Evolutionary conservation across 768 basidiomycete species (phyloP).

Genomic region (Kwoniella bestiolae): DNA sequence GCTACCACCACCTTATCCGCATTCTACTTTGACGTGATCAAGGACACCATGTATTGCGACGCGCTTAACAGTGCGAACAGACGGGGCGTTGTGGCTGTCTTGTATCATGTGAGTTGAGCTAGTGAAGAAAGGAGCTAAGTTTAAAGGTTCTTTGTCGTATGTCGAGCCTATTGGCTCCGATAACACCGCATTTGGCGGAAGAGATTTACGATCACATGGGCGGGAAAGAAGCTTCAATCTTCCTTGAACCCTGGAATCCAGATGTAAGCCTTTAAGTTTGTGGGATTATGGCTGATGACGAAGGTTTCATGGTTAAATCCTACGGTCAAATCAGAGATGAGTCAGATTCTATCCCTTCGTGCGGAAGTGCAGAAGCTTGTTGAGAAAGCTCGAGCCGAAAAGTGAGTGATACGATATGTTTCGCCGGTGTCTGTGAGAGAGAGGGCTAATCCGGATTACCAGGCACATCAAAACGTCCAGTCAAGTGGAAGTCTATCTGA

Average conservation of each 20-base stretch:
- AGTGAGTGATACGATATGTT: conserved; percentile 61
- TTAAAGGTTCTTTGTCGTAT: conserved; percentile 71
- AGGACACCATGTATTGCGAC: conserved; percentile 85
- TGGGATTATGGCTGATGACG: background rate
- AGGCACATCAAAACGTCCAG: conserved; percentile 8
- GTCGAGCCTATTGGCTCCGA: conserved; percentile 75
- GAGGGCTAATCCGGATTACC: conserved; percentile 69
- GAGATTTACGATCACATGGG: conserved; percentile 67
- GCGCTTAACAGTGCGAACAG: conserved; percentile 63
- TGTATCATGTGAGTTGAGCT: conserved; percentile 66
- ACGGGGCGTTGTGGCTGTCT: conserved; percentile 69
- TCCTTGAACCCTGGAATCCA: conserved; percentile 70
- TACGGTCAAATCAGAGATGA: conserved; percentile 68
- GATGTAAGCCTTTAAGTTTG: conserved; percentile 63
- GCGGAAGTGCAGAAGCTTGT: conserved; percentile 68
- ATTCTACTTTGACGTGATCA: conserved; percentile 87
- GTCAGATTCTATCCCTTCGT: conserved; percentile 66
- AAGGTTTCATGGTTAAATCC: conserved; percentile 70
- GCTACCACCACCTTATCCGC: conserved; percentile 83
- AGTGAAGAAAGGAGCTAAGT: background rate
- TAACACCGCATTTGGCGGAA: conserved; percentile 87
- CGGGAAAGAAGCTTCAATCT: conserved; percentile 64
- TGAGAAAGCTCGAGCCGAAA: conserved; percentile 75
- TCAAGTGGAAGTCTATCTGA: conserved; percentile 10
- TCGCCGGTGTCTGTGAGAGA: background rate